Conservation (phyloP, 2,329 filamentous ascomycete species). For the Fusarium sp. region DNA sequence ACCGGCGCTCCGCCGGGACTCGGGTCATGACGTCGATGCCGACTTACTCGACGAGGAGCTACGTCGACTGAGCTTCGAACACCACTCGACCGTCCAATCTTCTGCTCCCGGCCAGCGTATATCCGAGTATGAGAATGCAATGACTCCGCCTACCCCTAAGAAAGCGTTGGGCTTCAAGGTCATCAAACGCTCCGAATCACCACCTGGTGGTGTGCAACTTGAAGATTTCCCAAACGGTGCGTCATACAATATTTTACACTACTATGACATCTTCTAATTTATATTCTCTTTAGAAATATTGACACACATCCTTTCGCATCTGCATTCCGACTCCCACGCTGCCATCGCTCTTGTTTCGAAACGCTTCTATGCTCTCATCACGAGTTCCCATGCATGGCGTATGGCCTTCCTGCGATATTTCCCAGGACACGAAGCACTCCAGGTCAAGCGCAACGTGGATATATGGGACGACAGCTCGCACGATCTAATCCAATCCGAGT, state of each 20-base stretch:
- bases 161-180: slow-evolving; percentile 69
- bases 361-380: slow-evolving; percentile 88
- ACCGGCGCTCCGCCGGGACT: slow-evolving; percentile 47
- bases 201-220: slow-evolving; percentile 59
- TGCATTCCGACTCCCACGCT: slow-evolving; percentile 86
- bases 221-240: slow-evolving; percentile 84
- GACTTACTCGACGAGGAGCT: slow-evolving; percentile 64
- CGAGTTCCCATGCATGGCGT: slow-evolving; percentile 92
- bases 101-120: slow-evolving; percentile 66
- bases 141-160: slow-evolving; percentile 61
- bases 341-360: slow-evolving; percentile 88
- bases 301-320: slow-evolving; percentile 90
- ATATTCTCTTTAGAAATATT: slow-evolving; percentile 77
- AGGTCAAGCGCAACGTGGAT: slow-evolving; percentile 53
- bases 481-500: slow-evolving; percentile 75
- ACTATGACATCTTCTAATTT: slow-evolving; percentile 31
- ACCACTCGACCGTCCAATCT: slow-evolving; percentile 48
- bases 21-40: slow-evolving; percentile 55
- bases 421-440: slow-evolving; percentile 71
- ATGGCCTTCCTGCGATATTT: slow-evolving; percentile 94
- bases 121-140: slow-evolving; percentile 71
- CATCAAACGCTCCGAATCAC: slow-evolving; percentile 60
- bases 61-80: slow-evolving; percentile 63
- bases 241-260: slow-evolving; percentile 41
- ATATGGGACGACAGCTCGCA: slow-evolving; percentile 61